Evolutionary conservation across 371 early-diverging fungal species (phyloP).

Genomic region (Amoeboaphelidium protococcarum): DNA sequence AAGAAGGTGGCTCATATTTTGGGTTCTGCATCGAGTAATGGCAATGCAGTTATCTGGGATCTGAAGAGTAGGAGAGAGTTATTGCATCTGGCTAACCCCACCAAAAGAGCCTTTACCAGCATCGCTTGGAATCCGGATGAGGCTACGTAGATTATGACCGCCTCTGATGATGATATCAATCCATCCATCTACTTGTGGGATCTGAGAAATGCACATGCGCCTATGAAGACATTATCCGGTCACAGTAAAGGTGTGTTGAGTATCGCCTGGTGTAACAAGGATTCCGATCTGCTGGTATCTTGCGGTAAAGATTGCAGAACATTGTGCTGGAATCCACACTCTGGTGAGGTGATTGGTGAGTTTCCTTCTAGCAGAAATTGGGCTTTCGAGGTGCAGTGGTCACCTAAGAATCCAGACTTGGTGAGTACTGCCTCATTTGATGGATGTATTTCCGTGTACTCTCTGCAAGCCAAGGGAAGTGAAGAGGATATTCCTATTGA

Average conservation of each 20-base stretch:
- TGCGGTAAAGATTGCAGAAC: conserved; percentile 78
- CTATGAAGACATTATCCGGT: conserved; percentile 39
- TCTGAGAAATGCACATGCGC: conserved; percentile 68
- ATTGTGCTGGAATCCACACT: conserved; percentile 62
- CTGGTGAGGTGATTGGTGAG: conserved; percentile 40
- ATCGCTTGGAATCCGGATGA: conserved; percentile 82
- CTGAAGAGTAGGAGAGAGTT: conserved; percentile 61
- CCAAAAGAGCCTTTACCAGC: conserved; percentile 45
- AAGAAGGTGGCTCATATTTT: conserved; percentile 73
- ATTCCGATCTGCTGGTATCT: conserved; percentile 54
- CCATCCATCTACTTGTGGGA: conserved; percentile 78
- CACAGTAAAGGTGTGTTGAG: conserved; percentile 65
- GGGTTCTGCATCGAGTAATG: conserved; percentile 65
- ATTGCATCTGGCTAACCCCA: conserved; percentile 35
- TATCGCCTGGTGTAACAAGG: conserved; percentile 75
- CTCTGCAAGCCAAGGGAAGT: conserved; percentile 25
- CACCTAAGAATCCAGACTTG: conserved; percentile 64
- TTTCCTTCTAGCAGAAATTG: conserved; percentile 34
- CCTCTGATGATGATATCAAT: conserved; percentile 61
- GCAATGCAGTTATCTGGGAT: conserved; percentile 86
- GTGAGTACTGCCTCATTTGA: conserved; percentile 61
- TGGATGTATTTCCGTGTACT: conserved; percentile 54
- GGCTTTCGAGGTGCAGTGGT: conserved; percentile 80
- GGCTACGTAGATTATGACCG: conserved; percentile 73
- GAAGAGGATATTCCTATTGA: conserved; percentile 3